Conservation (phyloP, 441 rosid genomes). For the Pelargonium citronellum region DNA sequence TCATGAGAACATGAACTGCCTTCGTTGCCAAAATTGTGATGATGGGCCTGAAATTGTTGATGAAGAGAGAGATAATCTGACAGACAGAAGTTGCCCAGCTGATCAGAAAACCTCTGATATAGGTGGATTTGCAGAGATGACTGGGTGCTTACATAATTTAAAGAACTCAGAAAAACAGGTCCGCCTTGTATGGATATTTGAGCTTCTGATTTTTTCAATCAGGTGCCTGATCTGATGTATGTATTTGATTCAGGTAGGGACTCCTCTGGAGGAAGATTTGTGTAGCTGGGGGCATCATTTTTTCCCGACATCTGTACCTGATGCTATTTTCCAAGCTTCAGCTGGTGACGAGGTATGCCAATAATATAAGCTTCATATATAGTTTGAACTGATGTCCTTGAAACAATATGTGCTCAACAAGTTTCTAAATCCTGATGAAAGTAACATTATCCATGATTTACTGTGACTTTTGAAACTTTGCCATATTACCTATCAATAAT, state of each 20-base stretch:
- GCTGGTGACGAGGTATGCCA: slow-evolving; percentile 79
- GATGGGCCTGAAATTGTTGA: slow-evolving; percentile 27
- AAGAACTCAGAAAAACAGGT: slow-evolving; percentile 90
- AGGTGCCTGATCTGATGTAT: neutral
- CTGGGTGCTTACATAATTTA: slow-evolving; percentile 60
- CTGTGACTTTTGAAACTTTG: too few species aligned
- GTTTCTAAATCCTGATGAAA: neutral
- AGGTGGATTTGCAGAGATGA: slow-evolving; percentile 78
- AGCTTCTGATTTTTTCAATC: slow-evolving; percentile 13
- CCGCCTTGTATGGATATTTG: slow-evolving; percentile 12
- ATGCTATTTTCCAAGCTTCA: slow-evolving; percentile 73
- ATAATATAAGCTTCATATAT: slow-evolving; percentile 9
- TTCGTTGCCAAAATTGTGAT: slow-evolving; percentile 47
- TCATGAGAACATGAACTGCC: slow-evolving; percentile 83
- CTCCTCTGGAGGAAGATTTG: slow-evolving; percentile 86
- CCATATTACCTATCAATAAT: too few species aligned
- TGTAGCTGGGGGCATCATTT: slow-evolving; percentile 92
- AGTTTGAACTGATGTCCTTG: neutral
- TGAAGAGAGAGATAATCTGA: slow-evolving; percentile 32
- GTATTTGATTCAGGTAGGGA: slow-evolving; percentile 52
- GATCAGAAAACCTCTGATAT: slow-evolving; percentile 50
- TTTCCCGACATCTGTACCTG: slow-evolving; percentile 67
- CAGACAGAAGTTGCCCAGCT: slow-evolving; percentile 19
- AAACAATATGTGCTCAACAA: neutral
- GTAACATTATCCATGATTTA: too few species aligned